Base-by-base conservation (phyloP, 768 basidiomycete genomes). In the Phylloporus arenicola region DNA sequence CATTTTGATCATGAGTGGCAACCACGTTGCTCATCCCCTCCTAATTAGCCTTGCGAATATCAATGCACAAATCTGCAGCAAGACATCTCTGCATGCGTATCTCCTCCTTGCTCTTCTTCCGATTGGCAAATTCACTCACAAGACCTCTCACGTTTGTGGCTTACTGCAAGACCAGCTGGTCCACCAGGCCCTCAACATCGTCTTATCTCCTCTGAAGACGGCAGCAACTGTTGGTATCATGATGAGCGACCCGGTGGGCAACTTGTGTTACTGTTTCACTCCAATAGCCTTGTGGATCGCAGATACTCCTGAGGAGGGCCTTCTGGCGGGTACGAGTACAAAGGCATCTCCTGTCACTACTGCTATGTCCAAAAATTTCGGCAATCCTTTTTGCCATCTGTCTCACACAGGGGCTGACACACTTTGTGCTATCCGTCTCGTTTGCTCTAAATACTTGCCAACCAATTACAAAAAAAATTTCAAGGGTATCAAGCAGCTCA, bases 301-400 rank as follows among this genome's bases (percentile, higher is more conserved):
- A 1, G 48, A 50, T 25, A 45, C 34, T 4, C 48, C 48, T 4
- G 53, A 54, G n/a, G 35, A 48, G 30, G 16, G 40, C 13, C 35
- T 54, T 2, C 7, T 54, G 6, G 34, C 29, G 10, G 25, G 29
- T 22, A 49, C 39, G 19, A 24, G 34, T 29, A 60, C 57, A 2
- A 68, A 64, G 39, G 63, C 62, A 1, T 72, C 67, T 0, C 62
- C 59, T 7, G 52, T 71, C 6, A 70, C 68, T 9, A 57, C 62
- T 38, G 69, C 68, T 20, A 54, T 24, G 3, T 60, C 62, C 35
- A 54, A 65, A 30, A 43, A 68, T 27, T 67, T 71, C 50, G 63
- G 68, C 2, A 60, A 71, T 35, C 17, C 50, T n/a, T 63, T 59
- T 44, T 52, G 49, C 17, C 68, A 71, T 54, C 47, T 42, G n/a